These are phyloP conservation scores for Panellus pusillus DNA, from an alignment of 768 basidiomycete species.

Conservation along the genomic window DNA sequence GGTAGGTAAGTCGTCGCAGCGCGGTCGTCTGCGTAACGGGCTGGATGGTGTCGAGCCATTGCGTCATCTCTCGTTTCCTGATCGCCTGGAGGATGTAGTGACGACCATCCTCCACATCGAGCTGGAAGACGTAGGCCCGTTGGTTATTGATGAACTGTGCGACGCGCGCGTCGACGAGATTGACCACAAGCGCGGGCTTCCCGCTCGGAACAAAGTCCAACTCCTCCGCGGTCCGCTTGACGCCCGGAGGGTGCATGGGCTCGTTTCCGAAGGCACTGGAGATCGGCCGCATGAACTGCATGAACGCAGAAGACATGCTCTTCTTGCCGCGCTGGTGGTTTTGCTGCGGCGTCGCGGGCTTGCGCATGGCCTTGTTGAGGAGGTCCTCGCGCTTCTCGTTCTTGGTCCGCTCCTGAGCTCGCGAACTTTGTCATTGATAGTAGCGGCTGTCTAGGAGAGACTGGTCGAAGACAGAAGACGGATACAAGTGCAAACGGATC, in stretches of 20 bases:
- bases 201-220: slow-evolving; percentile 72
- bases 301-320: slow-evolving; percentile 81
- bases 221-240: slow-evolving; percentile 67
- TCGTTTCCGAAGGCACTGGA: slow-evolving; percentile 83
- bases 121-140: slow-evolving; percentile 78
- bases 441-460: too few species aligned
- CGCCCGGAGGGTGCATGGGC: slow-evolving; percentile 38
- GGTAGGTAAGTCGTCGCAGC: slow-evolving; percentile 76
- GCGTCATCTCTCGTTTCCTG: slow-evolving; percentile 67
- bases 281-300: slow-evolving; percentile 86
- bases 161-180: slow-evolving; percentile 69
- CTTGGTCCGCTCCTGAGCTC: slow-evolving; percentile 69
- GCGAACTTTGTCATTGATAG: too few species aligned
- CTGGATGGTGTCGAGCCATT: slow-evolving; percentile 76
- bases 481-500: too few species aligned
- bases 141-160: slow-evolving; percentile 76
- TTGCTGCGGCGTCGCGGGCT: slow-evolving; percentile 48
- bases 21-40: slow-evolving; percentile 72
- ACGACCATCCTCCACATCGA: slow-evolving; percentile 86
- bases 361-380: slow-evolving; percentile 73
- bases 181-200: slow-evolving; percentile 76
- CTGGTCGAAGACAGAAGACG: too few species aligned
- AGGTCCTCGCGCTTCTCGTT: slow-evolving; percentile 75
- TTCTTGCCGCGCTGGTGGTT: slow-evolving; percentile 87
- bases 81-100: slow-evolving; percentile 78